A percentile compares a stretch with the other conserved stretches of the same genome.
phyloP scores from a whole-genome alignment of 768 basidiomycete species.

The Gautieria morchelliformis region DNA sequence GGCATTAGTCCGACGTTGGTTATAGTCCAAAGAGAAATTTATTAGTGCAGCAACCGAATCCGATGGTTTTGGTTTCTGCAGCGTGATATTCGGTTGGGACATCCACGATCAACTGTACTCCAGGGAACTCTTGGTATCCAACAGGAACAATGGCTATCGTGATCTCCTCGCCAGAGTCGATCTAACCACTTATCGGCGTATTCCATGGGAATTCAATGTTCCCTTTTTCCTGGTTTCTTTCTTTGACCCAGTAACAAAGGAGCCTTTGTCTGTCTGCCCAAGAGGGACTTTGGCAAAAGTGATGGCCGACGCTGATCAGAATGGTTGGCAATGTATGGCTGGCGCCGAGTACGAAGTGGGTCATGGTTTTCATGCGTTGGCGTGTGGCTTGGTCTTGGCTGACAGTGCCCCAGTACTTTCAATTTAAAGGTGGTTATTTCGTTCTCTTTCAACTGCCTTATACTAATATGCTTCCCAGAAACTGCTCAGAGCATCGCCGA shows the following conservation, averaged over 20 bases:
- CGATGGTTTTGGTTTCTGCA: conserved; percentile 89
- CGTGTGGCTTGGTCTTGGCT: conserved; percentile 12
- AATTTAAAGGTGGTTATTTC: conserved; percentile 59
- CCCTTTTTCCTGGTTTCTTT: conserved; percentile 93
- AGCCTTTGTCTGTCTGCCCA: conserved; percentile 76
- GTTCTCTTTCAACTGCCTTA: not conserved
- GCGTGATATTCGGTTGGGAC: conserved; percentile 91
- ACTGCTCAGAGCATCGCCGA: conserved; percentile 65
- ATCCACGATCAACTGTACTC: conserved; percentile 83
- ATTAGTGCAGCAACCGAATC: conserved; percentile 59
- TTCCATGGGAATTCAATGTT: conserved; percentile 86
- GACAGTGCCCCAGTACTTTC: conserved; percentile 54
- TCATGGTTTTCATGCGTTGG: conserved; percentile 3
- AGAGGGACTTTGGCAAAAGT: conserved; percentile 66
- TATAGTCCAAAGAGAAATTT: conserved; percentile 86
- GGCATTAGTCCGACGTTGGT: conserved; percentile 8
- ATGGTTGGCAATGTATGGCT: conserved; percentile 59
- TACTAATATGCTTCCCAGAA: conserved; percentile 36
- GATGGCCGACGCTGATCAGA: conserved; percentile 36
- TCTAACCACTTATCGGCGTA: conserved; percentile 75
- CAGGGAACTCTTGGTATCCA: conserved; percentile 82
- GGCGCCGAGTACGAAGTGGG: conserved; percentile 90
- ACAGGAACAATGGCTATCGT: conserved; percentile 83
- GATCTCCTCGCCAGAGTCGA: conserved; percentile 86
- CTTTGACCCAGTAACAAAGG: conserved; percentile 73